Evolutionary conservation across 1,284 basidiomycete species (phyloP).

Genomic region (Ustilago bromivora): DNA sequence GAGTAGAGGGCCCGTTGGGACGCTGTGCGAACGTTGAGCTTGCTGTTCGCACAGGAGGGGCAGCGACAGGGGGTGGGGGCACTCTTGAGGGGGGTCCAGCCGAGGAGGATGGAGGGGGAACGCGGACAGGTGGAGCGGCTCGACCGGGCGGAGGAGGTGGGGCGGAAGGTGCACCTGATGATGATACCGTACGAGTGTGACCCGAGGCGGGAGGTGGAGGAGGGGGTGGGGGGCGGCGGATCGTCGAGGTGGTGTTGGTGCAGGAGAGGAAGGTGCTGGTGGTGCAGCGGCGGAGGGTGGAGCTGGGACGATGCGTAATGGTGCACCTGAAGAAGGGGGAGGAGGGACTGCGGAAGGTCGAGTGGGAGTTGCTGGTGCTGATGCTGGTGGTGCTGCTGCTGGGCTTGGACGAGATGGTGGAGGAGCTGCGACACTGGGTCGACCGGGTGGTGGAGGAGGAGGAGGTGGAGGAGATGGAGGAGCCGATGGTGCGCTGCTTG

Average conservation of each 20-base stretch:
- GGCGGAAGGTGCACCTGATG: constrained; percentile 69
- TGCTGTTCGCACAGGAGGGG: constrained; percentile 59
- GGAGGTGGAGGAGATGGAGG: constrained; percentile 41
- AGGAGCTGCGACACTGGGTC: constrained; percentile 20
- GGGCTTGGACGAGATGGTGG: constrained; percentile 23
- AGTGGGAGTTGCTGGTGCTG: constrained; percentile 8
- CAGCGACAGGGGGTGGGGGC: constrained; percentile 74
- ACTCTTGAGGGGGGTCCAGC: constrained; percentile 75
- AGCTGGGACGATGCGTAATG: constrained; percentile 25
- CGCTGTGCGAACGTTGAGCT: constrained; percentile 31
- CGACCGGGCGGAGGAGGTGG: constrained; percentile 76
- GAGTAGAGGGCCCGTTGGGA: constrained; percentile 23
- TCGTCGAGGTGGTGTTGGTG: constrained; percentile 74
- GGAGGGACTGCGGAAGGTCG: constrained; percentile 27
- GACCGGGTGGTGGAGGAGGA: constrained; percentile 23
- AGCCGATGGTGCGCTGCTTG: constrained; percentile 6
- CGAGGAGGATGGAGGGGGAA: constrained; percentile 74
- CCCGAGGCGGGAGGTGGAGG: constrained; percentile 54
- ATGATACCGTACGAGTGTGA: constrained; percentile 47
- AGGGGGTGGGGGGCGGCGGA: constrained; percentile 86
- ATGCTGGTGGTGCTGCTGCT: constrained; percentile 10
- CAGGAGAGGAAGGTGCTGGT: constrained; percentile 23
- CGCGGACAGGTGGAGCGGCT: constrained; percentile 79
- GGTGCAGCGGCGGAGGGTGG: constrained; percentile 27
- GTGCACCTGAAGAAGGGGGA: constrained; percentile 24